Conservation (phyloP, 2,329 filamentous ascomycete genomes). For the Fusarium lateritium region DNA sequence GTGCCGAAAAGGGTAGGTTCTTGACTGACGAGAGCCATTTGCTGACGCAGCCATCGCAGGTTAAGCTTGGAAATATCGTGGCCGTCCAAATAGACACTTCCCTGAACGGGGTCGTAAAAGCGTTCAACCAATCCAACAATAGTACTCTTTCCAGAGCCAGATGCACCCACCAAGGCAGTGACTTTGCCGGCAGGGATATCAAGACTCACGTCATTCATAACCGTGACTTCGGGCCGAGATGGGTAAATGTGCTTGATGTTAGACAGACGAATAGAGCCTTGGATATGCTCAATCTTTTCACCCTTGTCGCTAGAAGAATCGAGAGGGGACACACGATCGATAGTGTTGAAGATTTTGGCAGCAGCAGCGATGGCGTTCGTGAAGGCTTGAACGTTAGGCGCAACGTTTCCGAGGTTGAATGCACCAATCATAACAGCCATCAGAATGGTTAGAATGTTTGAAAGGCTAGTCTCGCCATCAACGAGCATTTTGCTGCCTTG, state of each 20-base stretch:
- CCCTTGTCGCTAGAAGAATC: conserved; percentile 81
- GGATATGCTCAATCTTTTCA: conserved; percentile 78
- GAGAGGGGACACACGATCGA: conserved; percentile 88
- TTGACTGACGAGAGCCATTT: conserved; percentile 93
- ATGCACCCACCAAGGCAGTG: conserved; percentile 93
- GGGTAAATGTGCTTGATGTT: conserved; percentile 95
- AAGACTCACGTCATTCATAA: conserved; percentile 88
- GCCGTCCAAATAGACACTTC: conserved; percentile 84
- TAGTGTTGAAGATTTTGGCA: conserved; percentile 93
- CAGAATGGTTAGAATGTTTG: conserved; percentile 85
- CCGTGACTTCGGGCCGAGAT: conserved; percentile 88
- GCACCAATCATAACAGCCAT: conserved; percentile 94
- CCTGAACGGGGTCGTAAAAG: conserved; percentile 91
- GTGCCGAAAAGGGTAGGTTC: conserved; percentile 93
- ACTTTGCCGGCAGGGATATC: conserved; percentile 89
- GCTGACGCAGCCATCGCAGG: conserved; percentile 89
- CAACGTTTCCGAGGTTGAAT: conserved; percentile 89
- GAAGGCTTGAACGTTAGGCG: conserved; percentile 89
- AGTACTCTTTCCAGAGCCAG: conserved; percentile 94
- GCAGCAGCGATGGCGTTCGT: conserved; percentile 86
- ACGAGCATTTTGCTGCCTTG: conserved; percentile 84
- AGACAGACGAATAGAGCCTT: conserved; percentile 84
- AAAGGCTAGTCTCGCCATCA: conserved; percentile 74
- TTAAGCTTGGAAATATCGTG: conserved; percentile 86
- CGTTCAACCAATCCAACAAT: conserved; percentile 94